These are phyloP conservation scores for Tulasnella sp. DNA, from an alignment of 768 basidiomycete species.

Conservation along the genomic window DNA sequence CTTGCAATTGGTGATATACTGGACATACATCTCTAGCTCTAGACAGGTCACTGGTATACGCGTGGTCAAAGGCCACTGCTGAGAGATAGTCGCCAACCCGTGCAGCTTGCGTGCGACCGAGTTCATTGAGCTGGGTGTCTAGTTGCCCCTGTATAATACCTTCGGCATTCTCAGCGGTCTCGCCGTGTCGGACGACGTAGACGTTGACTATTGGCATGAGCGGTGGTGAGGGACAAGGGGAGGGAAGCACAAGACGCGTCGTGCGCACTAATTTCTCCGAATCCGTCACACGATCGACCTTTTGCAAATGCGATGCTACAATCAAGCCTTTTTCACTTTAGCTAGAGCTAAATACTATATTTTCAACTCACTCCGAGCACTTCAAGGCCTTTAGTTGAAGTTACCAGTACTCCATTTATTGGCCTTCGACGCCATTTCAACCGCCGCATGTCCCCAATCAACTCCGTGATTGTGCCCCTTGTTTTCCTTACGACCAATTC, in stretches of 20 bases:
- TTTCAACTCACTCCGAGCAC: too few species aligned
- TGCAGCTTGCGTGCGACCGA: slow-evolving; percentile 15
- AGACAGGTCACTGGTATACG: slow-evolving; percentile 21
- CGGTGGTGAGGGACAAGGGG: not conserved
- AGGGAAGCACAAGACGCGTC: too few species aligned
- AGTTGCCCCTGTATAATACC: slow-evolving; percentile 19
- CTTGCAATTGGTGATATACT: not conserved
- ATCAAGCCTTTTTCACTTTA: too few species aligned
- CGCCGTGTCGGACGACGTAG: slow-evolving; percentile 11
- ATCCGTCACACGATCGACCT: too few species aligned
- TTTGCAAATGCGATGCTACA: too few species aligned
- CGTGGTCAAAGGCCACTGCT: slow-evolving; percentile 20
- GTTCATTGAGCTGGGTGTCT: slow-evolving; percentile 17
- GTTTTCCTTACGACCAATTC: slow-evolving; percentile 53
- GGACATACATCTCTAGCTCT: slow-evolving; percentile 24
- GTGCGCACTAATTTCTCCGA: too few species aligned
- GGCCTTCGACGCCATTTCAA: slow-evolving; percentile 73
- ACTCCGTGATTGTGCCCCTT: slow-evolving; percentile 96
- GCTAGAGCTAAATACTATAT: too few species aligned
- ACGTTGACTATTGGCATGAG: slow-evolving; percentile 11
- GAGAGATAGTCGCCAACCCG: slow-evolving; percentile 11
- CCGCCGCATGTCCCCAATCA: slow-evolving; percentile 95
- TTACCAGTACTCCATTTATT: slow-evolving; percentile 60
- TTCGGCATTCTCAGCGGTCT: slow-evolving; percentile 12
- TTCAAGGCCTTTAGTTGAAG: slow-evolving; percentile 27